phyloP scores from a whole-genome alignment of 2,329 filamentous ascomycete genomes.

The Beauveria bassiana region DNA sequence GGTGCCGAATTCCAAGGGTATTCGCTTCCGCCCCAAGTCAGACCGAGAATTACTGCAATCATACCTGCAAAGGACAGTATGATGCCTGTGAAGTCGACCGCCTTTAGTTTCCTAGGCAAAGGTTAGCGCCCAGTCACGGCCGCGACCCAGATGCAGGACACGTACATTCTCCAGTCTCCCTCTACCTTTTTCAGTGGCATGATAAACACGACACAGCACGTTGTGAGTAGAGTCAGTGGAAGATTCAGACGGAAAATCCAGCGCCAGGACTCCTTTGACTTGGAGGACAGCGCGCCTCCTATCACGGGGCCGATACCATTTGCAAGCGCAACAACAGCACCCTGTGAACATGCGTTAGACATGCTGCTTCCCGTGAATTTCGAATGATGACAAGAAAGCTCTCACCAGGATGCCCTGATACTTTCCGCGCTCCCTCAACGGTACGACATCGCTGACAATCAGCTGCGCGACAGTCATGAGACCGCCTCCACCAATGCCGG shows the following conservation, averaged over 20 bases:
- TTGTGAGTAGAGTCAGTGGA: slow-evolving; percentile 41
- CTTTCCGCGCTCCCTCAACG: slow-evolving; percentile 59
- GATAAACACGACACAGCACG: slow-evolving; percentile 41
- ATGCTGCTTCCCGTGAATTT: background rate
- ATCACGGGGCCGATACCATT: slow-evolving; percentile 49
- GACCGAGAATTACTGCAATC: slow-evolving; percentile 37
- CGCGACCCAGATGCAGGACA: background rate
- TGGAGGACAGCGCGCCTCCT: slow-evolving; percentile 41
- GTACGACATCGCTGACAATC: slow-evolving; percentile 62
- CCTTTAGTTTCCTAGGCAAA: slow-evolving; percentile 35
- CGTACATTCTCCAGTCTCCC: slow-evolving; percentile 40
- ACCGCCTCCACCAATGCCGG: slow-evolving; percentile 58
- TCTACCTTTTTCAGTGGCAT: slow-evolving; percentile 49
- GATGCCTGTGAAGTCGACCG: slow-evolving; percentile 43
- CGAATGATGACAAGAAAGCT: background rate
- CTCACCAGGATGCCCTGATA: slow-evolving; percentile 56
- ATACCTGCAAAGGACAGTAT: slow-evolving; percentile 38
- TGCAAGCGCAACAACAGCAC: slow-evolving; percentile 43
- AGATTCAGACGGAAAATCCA: slow-evolving; percentile 50
- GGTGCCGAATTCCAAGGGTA: slow-evolving; percentile 48
- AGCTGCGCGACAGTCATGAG: slow-evolving; percentile 64
- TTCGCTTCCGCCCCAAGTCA: slow-evolving; percentile 54
- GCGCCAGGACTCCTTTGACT: slow-evolving; percentile 37
- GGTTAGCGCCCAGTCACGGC: background rate
- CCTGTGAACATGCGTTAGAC: slow-evolving; percentile 17